Evolutionary conservation across 139 green algal genomes (phyloP).

Genomic region (Volvox africanus): DNA sequence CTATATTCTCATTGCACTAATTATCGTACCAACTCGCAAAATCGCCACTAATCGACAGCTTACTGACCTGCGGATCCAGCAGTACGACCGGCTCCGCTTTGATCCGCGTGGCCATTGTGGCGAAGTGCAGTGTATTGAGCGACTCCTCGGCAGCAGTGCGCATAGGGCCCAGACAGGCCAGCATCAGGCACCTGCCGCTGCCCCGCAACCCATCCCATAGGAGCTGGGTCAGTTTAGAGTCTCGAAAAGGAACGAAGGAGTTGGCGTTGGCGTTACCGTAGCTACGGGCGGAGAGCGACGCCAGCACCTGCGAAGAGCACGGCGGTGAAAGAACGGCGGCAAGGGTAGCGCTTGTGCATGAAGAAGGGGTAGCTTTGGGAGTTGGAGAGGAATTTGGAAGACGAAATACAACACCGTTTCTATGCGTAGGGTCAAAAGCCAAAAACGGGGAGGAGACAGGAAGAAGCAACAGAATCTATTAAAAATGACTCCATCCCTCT

Average conservation of each 20-base stretch:
- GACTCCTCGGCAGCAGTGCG: slow-evolving; percentile 69
- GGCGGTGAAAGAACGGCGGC: no score
- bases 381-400: no score
- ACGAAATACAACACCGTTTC: no score
- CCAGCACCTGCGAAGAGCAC: slow-evolving; percentile 60
- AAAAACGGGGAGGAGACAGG: no score
- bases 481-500: not conserved
- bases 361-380: no score
- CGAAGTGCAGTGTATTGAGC: slow-evolving; percentile 79
- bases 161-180: slow-evolving; percentile 79
- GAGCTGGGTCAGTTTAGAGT: slow-evolving; percentile 78
- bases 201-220: slow-evolving; percentile 70
- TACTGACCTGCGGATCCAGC: slow-evolving; percentile 61
- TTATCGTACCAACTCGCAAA: not conserved
- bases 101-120: slow-evolving; percentile 74
- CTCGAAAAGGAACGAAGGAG: slow-evolving; percentile 55
- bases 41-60: not conserved
- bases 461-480: no score
- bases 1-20: no score
- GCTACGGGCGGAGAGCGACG: slow-evolving; percentile 51
- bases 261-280: slow-evolving; percentile 1
- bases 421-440: no score
- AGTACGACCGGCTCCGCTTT: slow-evolving; percentile 69
- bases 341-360: no score
- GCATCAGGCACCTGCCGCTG: slow-evolving; percentile 71